Base-by-base conservation (phyloP, 495 filamentous ascomycete genomes). In the Annulohypoxylon maeteangense region DNA sequence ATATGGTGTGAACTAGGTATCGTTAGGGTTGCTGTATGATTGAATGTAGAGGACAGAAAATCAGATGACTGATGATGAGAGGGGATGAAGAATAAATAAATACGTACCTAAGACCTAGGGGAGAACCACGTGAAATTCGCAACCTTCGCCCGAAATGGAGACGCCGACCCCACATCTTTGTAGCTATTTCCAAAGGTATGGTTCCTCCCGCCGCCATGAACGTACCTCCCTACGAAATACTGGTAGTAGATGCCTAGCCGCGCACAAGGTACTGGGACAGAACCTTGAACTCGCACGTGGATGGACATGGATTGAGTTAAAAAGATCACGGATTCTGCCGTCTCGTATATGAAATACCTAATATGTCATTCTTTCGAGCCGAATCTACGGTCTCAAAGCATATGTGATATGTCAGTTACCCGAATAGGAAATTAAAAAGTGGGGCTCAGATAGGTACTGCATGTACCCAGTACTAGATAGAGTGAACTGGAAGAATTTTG, bases 131-230 rank as follows among this genome's bases (percentile, higher is more conserved):
- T 68, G 65, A 56, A 36, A 22, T 68, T 68, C 62, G 68, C 68
- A 71, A 71, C 45, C 11, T 66, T 71, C 68, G 57, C 68, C 68
- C 32, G 54, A 71, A 66, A 56, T 12, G 56, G 57, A 7, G 5
- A 48, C 62, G 44, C 61, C 67, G 62, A 36, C 67, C 59, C 61
- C 61, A 65, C 67, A 60, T 65, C 10, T 11, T 18, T 54, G 54
- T 40, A 1, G 6, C 27, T 36, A 36, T 32, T 65, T 7, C 62
- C 62, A 51, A 40, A 59, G 8, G 10, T 40, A 12, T 40, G 53
- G 59, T 58, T 22, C 42, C 40, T 42, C 29, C 29, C 23, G 67
- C 53, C 67, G 54, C 55, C 61, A 65, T 40, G 22, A 42, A 42
- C 42, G 55, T 47, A 62, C 29, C 67, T 55, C 55, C 67, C 67